Base-by-base conservation (phyloP, 768 basidiomycete species). In the Termitomyces sp. region DNA sequence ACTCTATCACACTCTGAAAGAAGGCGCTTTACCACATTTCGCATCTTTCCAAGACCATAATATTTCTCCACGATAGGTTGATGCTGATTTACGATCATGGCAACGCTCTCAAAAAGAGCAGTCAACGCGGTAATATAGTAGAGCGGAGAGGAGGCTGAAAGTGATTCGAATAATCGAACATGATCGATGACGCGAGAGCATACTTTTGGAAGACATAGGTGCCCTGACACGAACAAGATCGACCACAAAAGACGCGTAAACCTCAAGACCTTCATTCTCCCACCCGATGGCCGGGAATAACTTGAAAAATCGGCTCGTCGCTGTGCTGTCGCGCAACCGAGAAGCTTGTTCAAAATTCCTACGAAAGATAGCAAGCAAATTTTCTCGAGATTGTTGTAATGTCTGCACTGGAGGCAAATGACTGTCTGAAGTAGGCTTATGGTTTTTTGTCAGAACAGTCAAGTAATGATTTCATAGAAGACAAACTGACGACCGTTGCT, bases 1-100 rank as follows among this genome's bases (percentile, higher is more conserved):
- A 96, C 89, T 33, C 86, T 79, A 71, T 98, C 96, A 54, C 91
- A 91, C 68, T 98, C 95, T 56, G 87, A 83, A 48, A 97, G 71
- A 8, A 99, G 76, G 43, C 86, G 80, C 24, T 80, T 75, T 2
- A 95, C 82, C 13, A 96, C 93, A 36, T 73, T 81, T 42, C 79
- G 75, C 96, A 98, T 98, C 70, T 89, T 89, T 0, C 93, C 91
- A 9, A 71, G 64, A 0, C 97, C 97, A 66, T 99, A 99, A 73
- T 99, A 98, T 73, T 97, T 98, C 68, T 98, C 96, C 1, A 99
- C 95, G 5, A 99, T 86, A 2, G 94, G 92, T 64, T 97, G 96
- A 68, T 99, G 97, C 67, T 99, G 97, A 65, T 96, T 94, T 22
- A 99, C 88, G 62, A 99, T 94, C 78, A 93, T 85, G 0, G 95